phyloP scores from a whole-genome alignment of 345 rosid genomes.

The Sisymbrium irio region DNA sequence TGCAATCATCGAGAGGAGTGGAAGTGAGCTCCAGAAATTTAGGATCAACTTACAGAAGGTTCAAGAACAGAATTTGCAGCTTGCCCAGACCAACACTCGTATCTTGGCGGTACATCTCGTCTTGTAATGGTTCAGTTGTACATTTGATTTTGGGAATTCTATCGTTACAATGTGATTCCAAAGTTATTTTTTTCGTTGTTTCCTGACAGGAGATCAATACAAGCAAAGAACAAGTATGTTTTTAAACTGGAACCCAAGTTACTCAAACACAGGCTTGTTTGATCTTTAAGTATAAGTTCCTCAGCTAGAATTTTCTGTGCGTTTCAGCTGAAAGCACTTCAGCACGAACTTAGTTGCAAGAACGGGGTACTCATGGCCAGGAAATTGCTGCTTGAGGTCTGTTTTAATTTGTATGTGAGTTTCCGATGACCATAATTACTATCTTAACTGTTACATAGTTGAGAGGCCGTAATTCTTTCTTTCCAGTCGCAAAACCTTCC shows the following conservation, averaged over 20 bases:
- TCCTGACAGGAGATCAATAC: slow-evolving; percentile 66
- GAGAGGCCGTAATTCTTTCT: slow-evolving; percentile 6
- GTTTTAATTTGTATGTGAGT: not conserved
- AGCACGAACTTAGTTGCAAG: slow-evolving; percentile 74
- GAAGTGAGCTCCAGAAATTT: slow-evolving; percentile 51
- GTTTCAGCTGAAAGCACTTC: slow-evolving; percentile 58
- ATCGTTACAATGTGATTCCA: not conserved
- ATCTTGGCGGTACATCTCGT: slow-evolving; percentile 51
- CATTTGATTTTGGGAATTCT: slow-evolving; percentile 1
- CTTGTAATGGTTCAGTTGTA: slow-evolving; percentile 15
- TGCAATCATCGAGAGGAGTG: slow-evolving; percentile 51
- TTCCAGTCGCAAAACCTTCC: slow-evolving; percentile 38
- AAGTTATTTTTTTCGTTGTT: slow-evolving; percentile 26
- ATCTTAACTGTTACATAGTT: not conserved
- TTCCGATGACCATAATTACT: not conserved
- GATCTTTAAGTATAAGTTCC: slow-evolving; percentile 10
- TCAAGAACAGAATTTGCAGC: slow-evolving; percentile 61
- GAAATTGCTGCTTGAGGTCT: slow-evolving; percentile 23
- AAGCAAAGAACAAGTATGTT: slow-evolving; percentile 60
- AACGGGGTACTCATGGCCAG: slow-evolving; percentile 45
- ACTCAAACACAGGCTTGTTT: slow-evolving; percentile 18
- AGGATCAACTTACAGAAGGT: slow-evolving; percentile 51
- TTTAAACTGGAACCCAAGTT: slow-evolving; percentile 17
- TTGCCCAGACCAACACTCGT: slow-evolving; percentile 61
- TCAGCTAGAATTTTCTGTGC: slow-evolving; percentile 20